Evolutionary conservation across 495 filamentous ascomycete genomes (phyloP).

Genomic region (Parachaetomium inaequale): DNA sequence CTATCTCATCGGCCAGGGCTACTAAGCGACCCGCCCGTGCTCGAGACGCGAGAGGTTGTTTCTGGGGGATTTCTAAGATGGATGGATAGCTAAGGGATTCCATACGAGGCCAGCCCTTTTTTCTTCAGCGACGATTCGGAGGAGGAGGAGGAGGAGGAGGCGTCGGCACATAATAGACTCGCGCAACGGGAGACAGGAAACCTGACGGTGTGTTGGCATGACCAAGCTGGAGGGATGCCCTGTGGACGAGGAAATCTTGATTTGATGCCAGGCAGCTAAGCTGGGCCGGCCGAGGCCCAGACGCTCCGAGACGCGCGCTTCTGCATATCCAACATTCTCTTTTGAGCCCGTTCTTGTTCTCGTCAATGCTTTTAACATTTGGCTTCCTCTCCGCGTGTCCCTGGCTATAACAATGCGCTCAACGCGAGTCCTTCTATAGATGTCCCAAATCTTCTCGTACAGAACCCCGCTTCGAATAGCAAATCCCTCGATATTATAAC

Average conservation of each 20-base stretch:
- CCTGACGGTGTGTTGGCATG: not conserved
- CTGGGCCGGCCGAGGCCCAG: not conserved
- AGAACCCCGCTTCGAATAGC: not conserved
- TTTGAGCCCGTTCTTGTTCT: not conserved
- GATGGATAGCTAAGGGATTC: not conserved
- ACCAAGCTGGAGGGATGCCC: not conserved
- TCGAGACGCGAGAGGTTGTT: not conserved
- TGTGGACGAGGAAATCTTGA: conserved; percentile 1
- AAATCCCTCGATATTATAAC: conserved; percentile 21
- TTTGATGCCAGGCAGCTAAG: not conserved
- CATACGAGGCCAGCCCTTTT: not conserved
- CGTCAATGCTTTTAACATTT: not conserved
- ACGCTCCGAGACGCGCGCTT: not conserved
- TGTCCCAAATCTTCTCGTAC: not conserved
- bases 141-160: not conserved
- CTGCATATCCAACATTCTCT: not conserved
- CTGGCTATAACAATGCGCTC: not conserved
- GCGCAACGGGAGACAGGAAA: not conserved
- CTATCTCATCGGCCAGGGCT: conserved; percentile 66
- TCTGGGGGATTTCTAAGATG: not conserved
- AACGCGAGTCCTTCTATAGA: not conserved
- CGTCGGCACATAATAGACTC: not conserved
- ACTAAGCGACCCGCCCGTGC: conserved; percentile 44
- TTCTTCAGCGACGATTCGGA: not conserved
- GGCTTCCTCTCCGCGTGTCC: not conserved